Percentiles rank a stretch among this genome's conserved stretches.
Evolutionary conservation across 305 asterid genomes (phyloP).

Genomic region (Andrographis paniculata): DNA sequence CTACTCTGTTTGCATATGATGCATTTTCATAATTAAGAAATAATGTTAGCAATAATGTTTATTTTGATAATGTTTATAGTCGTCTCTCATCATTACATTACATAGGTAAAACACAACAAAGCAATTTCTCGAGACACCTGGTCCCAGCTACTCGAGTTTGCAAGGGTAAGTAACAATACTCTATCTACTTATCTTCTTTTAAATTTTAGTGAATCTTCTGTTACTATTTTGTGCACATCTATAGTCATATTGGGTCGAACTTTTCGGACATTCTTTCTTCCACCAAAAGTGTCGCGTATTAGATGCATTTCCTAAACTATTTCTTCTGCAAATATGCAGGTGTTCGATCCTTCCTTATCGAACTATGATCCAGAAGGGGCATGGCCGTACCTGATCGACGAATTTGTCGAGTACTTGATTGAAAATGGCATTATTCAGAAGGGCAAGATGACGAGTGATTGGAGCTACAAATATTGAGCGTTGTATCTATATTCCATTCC

Average conservation of each 20-base stretch:
- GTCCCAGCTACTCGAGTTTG: conserved; percentile 96
- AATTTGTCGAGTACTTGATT: conserved; percentile 80
- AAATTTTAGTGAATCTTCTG: background rate
- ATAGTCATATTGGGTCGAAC: background rate
- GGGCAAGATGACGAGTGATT: conserved; percentile 57
- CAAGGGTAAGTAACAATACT: conserved; percentile 48
- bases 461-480: conserved; percentile 51
- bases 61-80: no score
- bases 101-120: conserved; percentile 67
- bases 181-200: background rate
- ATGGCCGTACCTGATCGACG: conserved; percentile 97
- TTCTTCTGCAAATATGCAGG: conserved; percentile 37
- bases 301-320: background rate
- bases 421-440: conserved; percentile 62
- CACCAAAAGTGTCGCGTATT: background rate
- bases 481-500: conserved; percentile 7
- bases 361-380: conserved; percentile 96
- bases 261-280: background rate
- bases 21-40: background rate
- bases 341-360: conserved; percentile 68
- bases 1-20: background rate
- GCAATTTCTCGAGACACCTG: conserved; percentile 98
- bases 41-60: background rate
- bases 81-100: no score
- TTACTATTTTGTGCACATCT: no score